Conservation (phyloP, 2,329 filamentous ascomycete species). For the Ophidiomyces ophidiicola region DNA sequence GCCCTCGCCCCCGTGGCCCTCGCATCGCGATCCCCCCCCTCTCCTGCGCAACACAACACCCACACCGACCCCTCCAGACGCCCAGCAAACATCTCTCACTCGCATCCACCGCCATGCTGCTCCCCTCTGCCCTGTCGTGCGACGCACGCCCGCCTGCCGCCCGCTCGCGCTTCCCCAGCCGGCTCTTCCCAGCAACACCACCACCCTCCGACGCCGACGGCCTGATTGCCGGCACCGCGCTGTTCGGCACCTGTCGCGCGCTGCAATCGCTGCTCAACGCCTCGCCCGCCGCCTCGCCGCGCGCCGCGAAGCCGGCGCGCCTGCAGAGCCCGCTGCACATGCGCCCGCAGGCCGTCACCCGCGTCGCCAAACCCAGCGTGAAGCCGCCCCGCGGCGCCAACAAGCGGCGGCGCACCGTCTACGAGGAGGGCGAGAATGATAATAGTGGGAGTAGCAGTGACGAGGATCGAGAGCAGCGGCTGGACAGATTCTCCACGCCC, state of each 20-base stretch:
- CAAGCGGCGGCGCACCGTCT: conserved; percentile 21
- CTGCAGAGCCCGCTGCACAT: conserved; percentile 32
- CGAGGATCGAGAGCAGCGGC: too few relatives aligned
- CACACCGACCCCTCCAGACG: neutral
- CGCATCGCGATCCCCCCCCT: neutral
- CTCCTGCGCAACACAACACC: conserved; percentile 9
- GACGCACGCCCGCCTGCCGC: conserved; percentile 28
- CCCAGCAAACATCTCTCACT: neutral
- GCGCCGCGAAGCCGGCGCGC: conserved; percentile 25
- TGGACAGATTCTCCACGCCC: conserved; percentile 32
- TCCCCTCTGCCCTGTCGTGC: conserved; percentile 37
- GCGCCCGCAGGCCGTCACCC: conserved; percentile 18
- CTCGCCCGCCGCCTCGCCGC: conserved; percentile 30
- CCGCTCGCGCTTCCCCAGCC: conserved; percentile 26
- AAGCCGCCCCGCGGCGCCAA: conserved; percentile 13
- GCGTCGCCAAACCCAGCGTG: conserved; percentile 19
- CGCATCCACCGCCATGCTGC: conserved; percentile 26
- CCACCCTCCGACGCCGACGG: conserved; percentile 29
- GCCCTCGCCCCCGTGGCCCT: neutral
- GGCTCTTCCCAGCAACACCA: conserved; percentile 27
- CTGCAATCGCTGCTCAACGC: conserved; percentile 32
- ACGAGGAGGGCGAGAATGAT: conserved; percentile 25
- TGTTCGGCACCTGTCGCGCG: conserved; percentile 33
- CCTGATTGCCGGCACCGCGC: conserved; percentile 26
- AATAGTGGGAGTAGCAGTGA: too few relatives aligned